Conservation (phyloP, 1,284 basidiomycete genomes). For the Malassezia pachydermatis region DNA sequence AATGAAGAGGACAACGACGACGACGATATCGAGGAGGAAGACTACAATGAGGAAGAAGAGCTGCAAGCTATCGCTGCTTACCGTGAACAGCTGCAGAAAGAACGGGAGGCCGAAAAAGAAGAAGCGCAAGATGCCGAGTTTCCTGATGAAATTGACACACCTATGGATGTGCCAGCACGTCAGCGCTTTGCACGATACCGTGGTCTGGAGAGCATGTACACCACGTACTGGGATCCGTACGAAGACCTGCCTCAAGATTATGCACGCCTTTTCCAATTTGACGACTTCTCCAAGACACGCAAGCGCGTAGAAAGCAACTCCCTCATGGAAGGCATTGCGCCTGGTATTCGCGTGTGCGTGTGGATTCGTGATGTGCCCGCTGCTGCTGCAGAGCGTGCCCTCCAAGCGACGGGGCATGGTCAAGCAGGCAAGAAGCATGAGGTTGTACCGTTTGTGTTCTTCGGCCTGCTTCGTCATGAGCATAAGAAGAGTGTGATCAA, state of each 20-base stretch:
- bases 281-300: slow-evolving; percentile 80
- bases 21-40: slow-evolving; percentile 55
- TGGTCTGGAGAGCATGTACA: slow-evolving; percentile 82
- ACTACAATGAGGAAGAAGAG: slow-evolving; percentile 46
- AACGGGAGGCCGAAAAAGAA: slow-evolving; percentile 65
- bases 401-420: slow-evolving; percentile 10
- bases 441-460: slow-evolving; percentile 60
- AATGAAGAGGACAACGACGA: slow-evolving; percentile 53
- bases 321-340: slow-evolving; percentile 31
- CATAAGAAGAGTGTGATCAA: slow-evolving; percentile 91
- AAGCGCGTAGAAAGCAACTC: slow-evolving; percentile 56
- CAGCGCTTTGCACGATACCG: slow-evolving; percentile 86
- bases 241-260: slow-evolving; percentile 92
- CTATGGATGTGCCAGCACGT: slow-evolving; percentile 69
- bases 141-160: slow-evolving; percentile 97
- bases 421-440: slow-evolving; percentile 3
- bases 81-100: slow-evolving; percentile 67
- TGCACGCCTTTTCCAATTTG: slow-evolving; percentile 90
- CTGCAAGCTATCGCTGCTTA: slow-evolving; percentile 52
- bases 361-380: slow-evolving; percentile 33
- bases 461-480: slow-evolving; percentile 82
- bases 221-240: slow-evolving; percentile 92
- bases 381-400: slow-evolving; percentile 29
- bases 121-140: slow-evolving; percentile 65
- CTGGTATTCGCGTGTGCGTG: slow-evolving; percentile 25